Base-by-base conservation (phyloP, 2,329 filamentous ascomycete species). In the Graphilbum fragrans region DNA sequence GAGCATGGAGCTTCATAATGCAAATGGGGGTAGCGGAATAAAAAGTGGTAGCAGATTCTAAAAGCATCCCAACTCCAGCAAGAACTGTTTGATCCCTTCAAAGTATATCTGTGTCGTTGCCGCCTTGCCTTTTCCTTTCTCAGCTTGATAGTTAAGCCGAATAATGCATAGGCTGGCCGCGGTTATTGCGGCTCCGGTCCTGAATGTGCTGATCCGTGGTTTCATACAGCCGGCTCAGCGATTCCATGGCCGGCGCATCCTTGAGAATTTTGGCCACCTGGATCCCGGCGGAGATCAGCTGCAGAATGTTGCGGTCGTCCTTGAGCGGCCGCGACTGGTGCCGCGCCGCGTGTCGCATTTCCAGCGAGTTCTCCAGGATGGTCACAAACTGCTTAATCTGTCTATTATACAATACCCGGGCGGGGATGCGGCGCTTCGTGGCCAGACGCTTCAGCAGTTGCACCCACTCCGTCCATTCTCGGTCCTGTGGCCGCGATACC, bases 331-430 rank as follows among this genome's bases (percentile, higher is more conserved):
- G 75, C 49, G 79, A 83, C 61, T 88, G 83, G 62, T 88, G 82
- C 60, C 86, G 87, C 38, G 84, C 82, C 45, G 83, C 82, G 59
- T 90, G 84, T 48, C 85, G 73, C 83, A 88, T 88, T 65, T 90
- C 85, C 54, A 93, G 67, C 37, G 83, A 88, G 61, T 92, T 93
- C 57, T 93, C 86, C 52, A 93, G 64, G 23, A 92, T 83, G 34
- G 86, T 92, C 49, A 92, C 82, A 60, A 93, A 79, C 60, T 92
- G 85, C 64, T 90, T 92, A 63, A 93, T 93, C 63, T 93, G 86
- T 45, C 84, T 83, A 58, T 92, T 85, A 66, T 90, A 92, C 35
- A 93, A 67, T 18, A 92, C 82, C 42, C 85, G 72, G 37, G 86
- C 83, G 6, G 86, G 86, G 51, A 93, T 90, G 47, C 86, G 77